Conservation (phyloP, 306 rosid genomes). For the Cucumis cinereus region DNA sequence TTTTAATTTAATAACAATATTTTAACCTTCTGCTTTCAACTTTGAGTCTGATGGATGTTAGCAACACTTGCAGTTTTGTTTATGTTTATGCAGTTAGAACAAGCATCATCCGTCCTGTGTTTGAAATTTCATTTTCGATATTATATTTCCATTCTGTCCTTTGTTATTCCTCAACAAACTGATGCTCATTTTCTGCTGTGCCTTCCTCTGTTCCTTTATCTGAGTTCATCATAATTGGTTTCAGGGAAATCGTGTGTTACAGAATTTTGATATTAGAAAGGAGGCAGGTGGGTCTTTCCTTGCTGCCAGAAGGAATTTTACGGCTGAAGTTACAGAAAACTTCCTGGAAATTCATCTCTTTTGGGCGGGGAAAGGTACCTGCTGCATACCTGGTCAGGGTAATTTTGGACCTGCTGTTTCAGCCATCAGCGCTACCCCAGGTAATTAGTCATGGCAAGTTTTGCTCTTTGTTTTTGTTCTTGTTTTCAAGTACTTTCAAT, state of each 20-base stretch:
- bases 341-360: conserved; percentile 65
- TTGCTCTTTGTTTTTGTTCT: background rate
- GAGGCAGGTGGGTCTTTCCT: conserved; percentile 46
- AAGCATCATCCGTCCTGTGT: background rate
- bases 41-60: background rate
- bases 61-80: background rate
- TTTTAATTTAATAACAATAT: too few relatives aligned
- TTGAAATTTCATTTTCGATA: background rate
- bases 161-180: background rate
- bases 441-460: conserved; percentile 22
- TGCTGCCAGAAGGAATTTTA: conserved; percentile 24
- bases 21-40: background rate
- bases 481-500: background rate
- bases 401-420: conserved; percentile 67
- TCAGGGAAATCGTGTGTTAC: conserved; percentile 38
- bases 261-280: conserved; percentile 54
- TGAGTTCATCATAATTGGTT: background rate
- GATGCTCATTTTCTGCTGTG: background rate
- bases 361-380: conserved; percentile 91
- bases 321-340: conserved; percentile 40
- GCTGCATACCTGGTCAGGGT: conserved; percentile 51
- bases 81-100: background rate
- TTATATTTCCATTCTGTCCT: background rate
- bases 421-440: conserved; percentile 63
- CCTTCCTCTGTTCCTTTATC: background rate